phyloP scores from a whole-genome alignment of 495 filamentous ascomycete species.

The Jackrogersella minutella region DNA sequence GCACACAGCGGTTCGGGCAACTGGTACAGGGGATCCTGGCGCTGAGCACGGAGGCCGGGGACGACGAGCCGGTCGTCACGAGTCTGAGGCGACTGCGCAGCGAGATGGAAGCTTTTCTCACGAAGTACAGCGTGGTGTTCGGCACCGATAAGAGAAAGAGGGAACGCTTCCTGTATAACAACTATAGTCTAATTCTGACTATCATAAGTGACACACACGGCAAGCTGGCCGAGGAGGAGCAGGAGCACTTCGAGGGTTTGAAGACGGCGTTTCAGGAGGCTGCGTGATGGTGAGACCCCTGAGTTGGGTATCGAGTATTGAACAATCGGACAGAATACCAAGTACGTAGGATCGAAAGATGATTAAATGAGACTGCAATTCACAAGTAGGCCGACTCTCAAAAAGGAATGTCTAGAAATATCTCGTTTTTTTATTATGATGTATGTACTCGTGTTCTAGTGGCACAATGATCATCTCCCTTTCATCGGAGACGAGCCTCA shows the following conservation, averaged over 20 bases:
- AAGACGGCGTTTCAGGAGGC: conserved; percentile 60
- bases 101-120: conserved; percentile 81
- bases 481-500: conserved; percentile 9
- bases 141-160: conserved; percentile 75
- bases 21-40: conserved; percentile 84
- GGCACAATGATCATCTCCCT: background rate
- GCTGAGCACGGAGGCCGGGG: conserved; percentile 84
- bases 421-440: background rate
- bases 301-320: background rate
- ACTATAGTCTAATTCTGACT: conserved; percentile 89
- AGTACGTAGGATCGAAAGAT: background rate
- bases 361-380: conserved; percentile 23
- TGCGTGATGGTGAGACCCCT: conserved; percentile 13
- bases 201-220: conserved; percentile 87
- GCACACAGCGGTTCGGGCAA: conserved; percentile 92
- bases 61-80: conserved; percentile 88
- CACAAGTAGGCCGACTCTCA: background rate
- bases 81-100: conserved; percentile 76
- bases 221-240: conserved; percentile 78
- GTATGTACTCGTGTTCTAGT: background rate
- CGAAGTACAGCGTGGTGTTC: conserved; percentile 67
- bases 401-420: background rate
- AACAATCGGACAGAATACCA: conserved; percentile 4
- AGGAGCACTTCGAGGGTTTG: conserved; percentile 69
- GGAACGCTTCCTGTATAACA: conserved; percentile 90